Conservation (phyloP, 176 grass and related monocot species). For the Avena sativa region DNA sequence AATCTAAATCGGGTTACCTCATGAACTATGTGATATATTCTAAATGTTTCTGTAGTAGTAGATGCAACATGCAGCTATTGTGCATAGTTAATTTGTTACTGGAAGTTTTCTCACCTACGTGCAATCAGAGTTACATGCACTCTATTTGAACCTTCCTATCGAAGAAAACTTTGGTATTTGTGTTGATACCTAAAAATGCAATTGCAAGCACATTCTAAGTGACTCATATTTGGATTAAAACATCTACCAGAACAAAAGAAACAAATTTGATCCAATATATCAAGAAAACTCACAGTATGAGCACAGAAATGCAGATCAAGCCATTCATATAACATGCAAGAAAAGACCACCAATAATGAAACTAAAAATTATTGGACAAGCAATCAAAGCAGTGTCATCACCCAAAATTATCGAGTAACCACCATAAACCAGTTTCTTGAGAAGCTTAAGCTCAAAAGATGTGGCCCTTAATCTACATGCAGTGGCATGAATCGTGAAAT, state of each 20-base stretch:
- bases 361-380: neutral
- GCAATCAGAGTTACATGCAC: too few relatives aligned
- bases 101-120: too few relatives aligned
- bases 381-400: neutral
- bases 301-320: slow-evolving; percentile 4
- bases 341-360: neutral
- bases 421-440: neutral
- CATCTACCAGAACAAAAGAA: neutral
- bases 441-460: neutral
- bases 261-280: neutral
- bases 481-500: neutral
- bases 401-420: neutral
- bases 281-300: neutral
- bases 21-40: too few relatives aligned
- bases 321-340: neutral
- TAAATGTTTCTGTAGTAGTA: too few relatives aligned
- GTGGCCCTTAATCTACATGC: neutral
- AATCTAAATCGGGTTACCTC: too few relatives aligned
- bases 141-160: too few relatives aligned
- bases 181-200: neutral
- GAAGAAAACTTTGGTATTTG: neutral
- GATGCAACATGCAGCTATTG: too few relatives aligned
- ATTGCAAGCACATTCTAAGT: slow-evolving; percentile 19
- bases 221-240: neutral
- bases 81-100: too few relatives aligned